Evolutionary conservation across 2,329 filamentous ascomycete genomes (phyloP).

Genomic region (Diaporthe helianthi): DNA sequence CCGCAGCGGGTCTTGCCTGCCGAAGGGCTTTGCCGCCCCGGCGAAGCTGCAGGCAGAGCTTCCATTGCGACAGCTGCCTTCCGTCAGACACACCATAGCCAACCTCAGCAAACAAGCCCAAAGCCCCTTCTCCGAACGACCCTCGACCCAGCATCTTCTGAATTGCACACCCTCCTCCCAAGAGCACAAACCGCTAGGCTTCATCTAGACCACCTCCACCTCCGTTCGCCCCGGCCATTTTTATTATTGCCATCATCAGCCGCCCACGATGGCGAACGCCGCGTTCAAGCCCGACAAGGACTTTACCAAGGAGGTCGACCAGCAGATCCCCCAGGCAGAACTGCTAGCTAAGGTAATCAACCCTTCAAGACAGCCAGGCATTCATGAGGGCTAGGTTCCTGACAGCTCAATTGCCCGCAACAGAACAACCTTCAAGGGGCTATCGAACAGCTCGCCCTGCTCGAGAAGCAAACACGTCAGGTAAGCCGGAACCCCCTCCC

Average conservation of each 20-base stretch:
- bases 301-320: conserved; percentile 95
- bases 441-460: conserved; percentile 87
- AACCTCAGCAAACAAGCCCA: neutral
- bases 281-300: conserved; percentile 96
- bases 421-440: conserved; percentile 82
- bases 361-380: too few relatives aligned
- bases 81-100: conserved; percentile 1
- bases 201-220: neutral
- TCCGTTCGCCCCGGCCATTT: too few relatives aligned
- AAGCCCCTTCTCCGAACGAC: neutral
- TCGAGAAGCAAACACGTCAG: conserved; percentile 98
- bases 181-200: neutral
- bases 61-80: conserved; percentile 34
- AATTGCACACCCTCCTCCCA: neutral
- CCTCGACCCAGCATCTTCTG: neutral
- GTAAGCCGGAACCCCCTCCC: conserved; percentile 54
- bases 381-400: neutral
- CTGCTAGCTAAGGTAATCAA: conserved; percentile 84
- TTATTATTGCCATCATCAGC: neutral
- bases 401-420: neutral
- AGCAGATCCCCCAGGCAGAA: conserved; percentile 88
- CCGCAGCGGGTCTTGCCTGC: conserved; percentile 30
- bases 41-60: conserved; percentile 35
- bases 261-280: conserved; percentile 77
- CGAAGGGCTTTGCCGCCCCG: neutral